Base-by-base conservation (phyloP, 2,329 filamentous ascomycete species). In the Fonsecaea multimorphosa region DNA sequence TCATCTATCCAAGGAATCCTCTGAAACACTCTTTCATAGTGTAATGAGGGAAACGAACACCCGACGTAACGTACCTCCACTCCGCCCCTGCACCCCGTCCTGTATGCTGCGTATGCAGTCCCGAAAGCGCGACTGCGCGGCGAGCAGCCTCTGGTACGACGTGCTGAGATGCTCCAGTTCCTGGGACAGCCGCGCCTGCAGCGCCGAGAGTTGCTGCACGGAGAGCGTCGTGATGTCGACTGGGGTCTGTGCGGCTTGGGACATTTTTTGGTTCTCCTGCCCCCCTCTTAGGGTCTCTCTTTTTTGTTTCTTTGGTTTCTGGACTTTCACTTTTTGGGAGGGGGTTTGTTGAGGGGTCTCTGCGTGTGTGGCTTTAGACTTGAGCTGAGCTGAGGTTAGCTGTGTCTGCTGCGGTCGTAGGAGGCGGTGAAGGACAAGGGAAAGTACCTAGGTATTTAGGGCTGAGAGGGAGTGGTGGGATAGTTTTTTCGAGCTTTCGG, bases 111-210 rank as follows among this genome's bases (percentile, higher is more conserved):
- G 85, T 38, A 97, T 85, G 74, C 95, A 99, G 75, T 98, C 94
- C 63, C 87, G 86, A 82, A 99, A 99, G 78, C 96, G 97, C 61
- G 87, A 85, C 78, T 98, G 95, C 1, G 95, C 95, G 59, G 89
- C 89, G 70, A 93, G 91, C 1, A 99, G 87, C 77, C 96, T 95
- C 58, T 90, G 85, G 81, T 96, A 97, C 9, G 95, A 98, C 64
- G 84, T 86, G 1, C 92, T 96, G 71, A 99, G 87, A 82, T 98
- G 94, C 77, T 97, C 92, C 71, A 99, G 89, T 80, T 99, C 95
- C 74, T 95, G 90, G 78, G 97, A 94, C 71, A 99, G 89, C 78
- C 97, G 94, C 78, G 95, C 93, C 84, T 99, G 97, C 72, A 99
- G 89, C 73, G 92, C 88, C 72, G 88, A 89, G 72, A 99, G 90